Evolutionary conservation across 495 filamentous ascomycete species (phyloP).

Genomic region (Tuber calosporum): DNA sequence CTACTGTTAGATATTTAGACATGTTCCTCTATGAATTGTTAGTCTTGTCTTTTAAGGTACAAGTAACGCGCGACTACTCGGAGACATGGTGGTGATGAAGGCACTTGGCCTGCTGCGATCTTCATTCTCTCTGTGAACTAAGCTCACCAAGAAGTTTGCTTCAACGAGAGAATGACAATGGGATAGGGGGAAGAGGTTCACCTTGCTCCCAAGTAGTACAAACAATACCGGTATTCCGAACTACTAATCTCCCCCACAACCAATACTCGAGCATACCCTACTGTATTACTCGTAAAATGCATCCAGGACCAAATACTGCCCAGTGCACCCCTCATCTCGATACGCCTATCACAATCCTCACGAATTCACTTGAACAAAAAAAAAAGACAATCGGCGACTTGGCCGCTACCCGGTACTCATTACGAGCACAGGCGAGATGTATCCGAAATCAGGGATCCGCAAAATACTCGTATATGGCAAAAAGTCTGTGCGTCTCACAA

Average conservation of each 20-base stretch:
- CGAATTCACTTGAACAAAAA: background rate
- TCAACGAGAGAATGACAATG: background rate
- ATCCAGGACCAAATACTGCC: background rate
- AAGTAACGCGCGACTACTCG: background rate
- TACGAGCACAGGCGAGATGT: no score
- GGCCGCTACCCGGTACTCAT: no score
- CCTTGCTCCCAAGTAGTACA: background rate
- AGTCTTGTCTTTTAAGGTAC: background rate
- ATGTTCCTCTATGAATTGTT: background rate
- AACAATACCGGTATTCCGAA: background rate
- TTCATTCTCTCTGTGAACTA: background rate
- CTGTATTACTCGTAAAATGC: background rate
- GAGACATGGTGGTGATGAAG: background rate
- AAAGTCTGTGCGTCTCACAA: no score
- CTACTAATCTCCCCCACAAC: background rate
- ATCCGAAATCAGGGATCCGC: no score
- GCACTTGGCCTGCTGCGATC: background rate
- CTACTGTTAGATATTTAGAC: background rate
- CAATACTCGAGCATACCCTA: background rate
- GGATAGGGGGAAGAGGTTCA: background rate
- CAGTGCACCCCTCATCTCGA: background rate
- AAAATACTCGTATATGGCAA: no score
- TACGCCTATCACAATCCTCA: background rate
- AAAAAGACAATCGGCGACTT: background rate
- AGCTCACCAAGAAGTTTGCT: background rate